phyloP scores from a whole-genome alignment of 306 rosid genomes.

The Dryas drummondii region DNA sequence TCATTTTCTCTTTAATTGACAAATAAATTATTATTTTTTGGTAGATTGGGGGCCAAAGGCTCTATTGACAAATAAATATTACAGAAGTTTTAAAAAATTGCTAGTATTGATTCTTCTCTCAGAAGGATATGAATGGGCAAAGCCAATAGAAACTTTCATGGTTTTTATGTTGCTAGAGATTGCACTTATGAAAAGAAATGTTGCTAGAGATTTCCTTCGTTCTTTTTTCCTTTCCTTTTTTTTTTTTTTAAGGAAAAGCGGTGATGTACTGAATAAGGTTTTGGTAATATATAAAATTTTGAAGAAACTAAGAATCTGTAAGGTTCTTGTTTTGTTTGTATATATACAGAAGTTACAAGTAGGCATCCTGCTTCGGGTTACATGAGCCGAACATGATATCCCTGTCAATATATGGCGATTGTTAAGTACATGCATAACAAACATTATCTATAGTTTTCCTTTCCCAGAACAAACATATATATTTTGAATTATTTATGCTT shows the following conservation, averaged over 20 bases:
- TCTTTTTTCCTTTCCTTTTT: background rate
- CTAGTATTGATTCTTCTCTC: background rate
- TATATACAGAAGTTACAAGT: background rate
- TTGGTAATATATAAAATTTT: background rate
- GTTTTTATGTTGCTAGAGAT: background rate
- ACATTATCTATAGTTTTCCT: background rate
- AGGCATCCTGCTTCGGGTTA: background rate
- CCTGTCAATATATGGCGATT: background rate
- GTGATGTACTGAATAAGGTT: background rate
- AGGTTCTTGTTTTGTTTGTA: background rate
- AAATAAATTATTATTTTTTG: too few species aligned
- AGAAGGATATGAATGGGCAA: conserved; percentile 3
- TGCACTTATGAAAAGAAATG: background rate
- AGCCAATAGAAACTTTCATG: background rate
- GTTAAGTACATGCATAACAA: background rate
- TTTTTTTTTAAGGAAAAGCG: background rate
- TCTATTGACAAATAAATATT: background rate
- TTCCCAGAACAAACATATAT: background rate
- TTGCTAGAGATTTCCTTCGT: background rate
- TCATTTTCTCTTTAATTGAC: background rate
- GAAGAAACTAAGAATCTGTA: background rate
- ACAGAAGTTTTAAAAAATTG: background rate
- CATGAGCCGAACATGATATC: background rate
- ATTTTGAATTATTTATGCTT: background rate
- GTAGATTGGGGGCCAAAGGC: too few species aligned